phyloP scores from a whole-genome alignment of 441 rosid genomes.

The Arabidopsis lyrata region DNA sequence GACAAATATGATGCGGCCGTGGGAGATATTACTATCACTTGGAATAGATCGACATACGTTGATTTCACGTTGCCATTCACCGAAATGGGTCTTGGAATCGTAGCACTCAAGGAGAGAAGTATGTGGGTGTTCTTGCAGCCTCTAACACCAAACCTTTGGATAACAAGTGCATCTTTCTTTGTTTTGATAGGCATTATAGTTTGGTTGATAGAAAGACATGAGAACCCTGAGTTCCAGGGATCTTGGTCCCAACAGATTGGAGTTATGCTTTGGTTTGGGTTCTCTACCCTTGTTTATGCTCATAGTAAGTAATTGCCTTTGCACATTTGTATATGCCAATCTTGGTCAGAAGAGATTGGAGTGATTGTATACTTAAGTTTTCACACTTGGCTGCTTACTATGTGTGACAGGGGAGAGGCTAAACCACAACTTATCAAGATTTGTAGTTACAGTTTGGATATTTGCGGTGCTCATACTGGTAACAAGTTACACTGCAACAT shows the following conservation, averaged over 20 bases:
- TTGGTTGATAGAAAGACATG: slow-evolving; percentile 54
- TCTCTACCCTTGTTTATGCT: slow-evolving; percentile 56
- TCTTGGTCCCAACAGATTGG: slow-evolving; percentile 49
- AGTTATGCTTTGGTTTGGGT: slow-evolving; percentile 50
- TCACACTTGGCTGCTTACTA: background rate
- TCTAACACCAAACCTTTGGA: slow-evolving; percentile 51
- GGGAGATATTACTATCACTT: slow-evolving; percentile 59
- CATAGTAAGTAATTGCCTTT: slow-evolving; percentile 42
- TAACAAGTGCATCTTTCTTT: slow-evolving; percentile 46
- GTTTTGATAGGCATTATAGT: slow-evolving; percentile 46
- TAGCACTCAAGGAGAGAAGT: slow-evolving; percentile 42
- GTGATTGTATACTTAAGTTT: background rate
- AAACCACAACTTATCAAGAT: slow-evolving; percentile 51
- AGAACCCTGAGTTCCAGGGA: slow-evolving; percentile 50
- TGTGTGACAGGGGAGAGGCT: slow-evolving; percentile 51
- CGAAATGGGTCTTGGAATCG: slow-evolving; percentile 50
- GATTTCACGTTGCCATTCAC: slow-evolving; percentile 57
- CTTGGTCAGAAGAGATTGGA: background rate
- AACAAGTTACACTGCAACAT: slow-evolving; percentile 54
- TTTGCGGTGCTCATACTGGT: slow-evolving; percentile 55
- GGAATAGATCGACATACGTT: slow-evolving; percentile 40
- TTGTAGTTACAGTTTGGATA: slow-evolving; percentile 52
- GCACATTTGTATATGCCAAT: background rate
- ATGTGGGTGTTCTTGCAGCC: slow-evolving; percentile 59
- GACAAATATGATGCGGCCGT: slow-evolving; percentile 52